phyloP scores from a whole-genome alignment of 495 filamentous ascomycete species.

The Trichoderma orchidacearum region DNA sequence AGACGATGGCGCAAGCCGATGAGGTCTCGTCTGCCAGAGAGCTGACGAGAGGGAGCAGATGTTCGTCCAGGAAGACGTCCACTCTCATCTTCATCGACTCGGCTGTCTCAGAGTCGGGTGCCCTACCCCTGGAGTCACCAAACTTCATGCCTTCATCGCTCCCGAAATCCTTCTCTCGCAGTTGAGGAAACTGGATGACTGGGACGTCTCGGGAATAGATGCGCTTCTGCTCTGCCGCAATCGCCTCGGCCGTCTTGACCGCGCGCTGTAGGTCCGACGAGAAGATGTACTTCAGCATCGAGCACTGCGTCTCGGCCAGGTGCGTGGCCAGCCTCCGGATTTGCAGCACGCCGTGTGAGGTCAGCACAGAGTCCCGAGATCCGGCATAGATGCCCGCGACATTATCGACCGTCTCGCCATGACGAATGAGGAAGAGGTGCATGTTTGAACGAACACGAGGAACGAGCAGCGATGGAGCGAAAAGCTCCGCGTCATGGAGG shows the following conservation, averaged over 20 bases:
- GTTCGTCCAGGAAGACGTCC: slow-evolving; percentile 45
- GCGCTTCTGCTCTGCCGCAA: slow-evolving; percentile 37
- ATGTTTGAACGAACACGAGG: slow-evolving; percentile 20
- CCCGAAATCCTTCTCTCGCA: slow-evolving; percentile 64
- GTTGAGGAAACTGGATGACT: slow-evolving; percentile 34
- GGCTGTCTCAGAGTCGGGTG: slow-evolving; percentile 35
- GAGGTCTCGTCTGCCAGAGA: slow-evolving; percentile 9
- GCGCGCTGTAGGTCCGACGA: slow-evolving; percentile 71
- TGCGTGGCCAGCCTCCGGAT: slow-evolving; percentile 47
- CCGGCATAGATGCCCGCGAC: slow-evolving; percentile 66
- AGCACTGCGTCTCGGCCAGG: slow-evolving; percentile 33
- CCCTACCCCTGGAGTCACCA: slow-evolving; percentile 4
- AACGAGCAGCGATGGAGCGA: background rate
- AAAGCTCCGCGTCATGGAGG: background rate
- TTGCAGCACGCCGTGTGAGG: slow-evolving; percentile 70
- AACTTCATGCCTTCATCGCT: slow-evolving; percentile 50
- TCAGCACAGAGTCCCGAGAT: slow-evolving; percentile 61
- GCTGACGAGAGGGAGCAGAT: slow-evolving; percentile 40
- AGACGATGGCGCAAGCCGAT: slow-evolving; percentile 48
- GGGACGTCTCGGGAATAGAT: slow-evolving; percentile 4
- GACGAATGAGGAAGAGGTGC: slow-evolving; percentile 67
- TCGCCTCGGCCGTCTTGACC: slow-evolving; percentile 50
- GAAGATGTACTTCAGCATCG: slow-evolving; percentile 48
- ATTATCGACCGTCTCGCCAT: slow-evolving; percentile 84
- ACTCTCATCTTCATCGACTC: slow-evolving; percentile 50